phyloP scores from a whole-genome alignment of 257 asterid species.

The Prunella vulgaris region DNA sequence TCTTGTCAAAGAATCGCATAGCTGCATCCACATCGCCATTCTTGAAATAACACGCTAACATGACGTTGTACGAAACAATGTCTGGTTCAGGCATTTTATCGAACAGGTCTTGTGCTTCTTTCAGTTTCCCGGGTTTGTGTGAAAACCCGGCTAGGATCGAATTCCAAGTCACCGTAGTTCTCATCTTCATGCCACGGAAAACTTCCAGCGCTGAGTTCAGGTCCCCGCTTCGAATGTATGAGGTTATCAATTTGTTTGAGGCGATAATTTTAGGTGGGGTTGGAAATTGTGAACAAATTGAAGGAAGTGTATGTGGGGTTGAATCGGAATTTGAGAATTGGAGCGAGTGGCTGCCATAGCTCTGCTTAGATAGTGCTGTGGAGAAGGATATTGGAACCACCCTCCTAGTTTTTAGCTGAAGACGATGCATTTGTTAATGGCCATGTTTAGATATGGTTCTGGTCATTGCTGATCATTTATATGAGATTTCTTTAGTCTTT shows the following conservation, averaged over 20 bases:
- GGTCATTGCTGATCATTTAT: background rate
- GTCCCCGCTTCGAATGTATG: slow-evolving; percentile 48
- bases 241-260: slow-evolving; percentile 50
- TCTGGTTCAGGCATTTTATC: slow-evolving; percentile 72
- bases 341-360: slow-evolving; percentile 10
- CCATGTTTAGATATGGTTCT: background rate
- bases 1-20: slow-evolving; percentile 38
- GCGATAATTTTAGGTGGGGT: slow-evolving; percentile 19
- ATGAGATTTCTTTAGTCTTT: no score
- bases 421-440: slow-evolving; percentile 29
- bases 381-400: background rate
- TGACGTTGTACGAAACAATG: slow-evolving; percentile 52
- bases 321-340: slow-evolving; percentile 25
- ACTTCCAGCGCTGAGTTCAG: slow-evolving; percentile 55
- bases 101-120: slow-evolving; percentile 55
- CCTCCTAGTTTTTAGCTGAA: slow-evolving; percentile 14
- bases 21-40: slow-evolving; percentile 41
- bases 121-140: slow-evolving; percentile 38
- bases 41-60: slow-evolving; percentile 58
- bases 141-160: slow-evolving; percentile 62
- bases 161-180: slow-evolving; percentile 67
- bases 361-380: slow-evolving; percentile 4
- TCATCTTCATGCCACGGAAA: slow-evolving; percentile 38
- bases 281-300: background rate
- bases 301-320: slow-evolving; percentile 11